phyloP scores from a whole-genome alignment of 148 eudicot species.

The Rhododendron henanense region DNA sequence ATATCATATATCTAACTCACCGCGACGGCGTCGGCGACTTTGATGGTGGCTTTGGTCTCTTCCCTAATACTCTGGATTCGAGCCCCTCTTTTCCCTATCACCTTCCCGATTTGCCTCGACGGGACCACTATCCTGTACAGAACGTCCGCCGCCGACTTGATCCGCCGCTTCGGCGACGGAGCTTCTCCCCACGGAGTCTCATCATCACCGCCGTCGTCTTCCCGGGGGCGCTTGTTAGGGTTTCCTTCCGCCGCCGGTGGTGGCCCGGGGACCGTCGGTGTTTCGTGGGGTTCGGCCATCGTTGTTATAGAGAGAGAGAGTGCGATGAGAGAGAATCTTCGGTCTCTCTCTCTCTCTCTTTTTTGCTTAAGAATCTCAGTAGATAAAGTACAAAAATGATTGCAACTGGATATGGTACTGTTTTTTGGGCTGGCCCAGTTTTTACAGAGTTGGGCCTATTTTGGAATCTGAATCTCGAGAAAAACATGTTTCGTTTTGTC shows the following conservation, averaged over 20 bases:
- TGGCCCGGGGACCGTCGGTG: conserved; percentile 15
- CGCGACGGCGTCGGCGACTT: conserved; percentile 84
- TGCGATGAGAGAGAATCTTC: too few relatives aligned
- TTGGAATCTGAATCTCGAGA: not conserved
- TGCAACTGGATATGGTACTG: not conserved
- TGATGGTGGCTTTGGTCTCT: conserved; percentile 64
- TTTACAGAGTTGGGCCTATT: not conserved
- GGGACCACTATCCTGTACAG: conserved; percentile 75
- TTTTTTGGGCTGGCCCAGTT: not conserved
- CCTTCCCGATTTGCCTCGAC: conserved; percentile 85
- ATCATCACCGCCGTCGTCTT: conserved; percentile 22
- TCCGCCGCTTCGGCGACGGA: conserved; percentile 56
- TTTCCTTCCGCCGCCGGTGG: conserved; percentile 8
- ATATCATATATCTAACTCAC: conserved; percentile 31
- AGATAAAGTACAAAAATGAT: not conserved
- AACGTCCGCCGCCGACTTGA: conserved; percentile 50
- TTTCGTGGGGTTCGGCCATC: conserved; percentile 41
- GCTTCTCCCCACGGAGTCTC: conserved; percentile 25
- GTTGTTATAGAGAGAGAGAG: not conserved
- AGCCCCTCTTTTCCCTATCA: conserved; percentile 69
- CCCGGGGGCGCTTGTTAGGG: conserved; percentile 43
- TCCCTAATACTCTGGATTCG: conserved; percentile 85
- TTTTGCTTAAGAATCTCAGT: not conserved
- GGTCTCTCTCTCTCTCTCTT: too few relatives aligned
- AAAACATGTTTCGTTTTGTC: not conserved